Base-by-base conservation (phyloP, 2,329 filamentous ascomycete species). In the Venturia pyrina region DNA sequence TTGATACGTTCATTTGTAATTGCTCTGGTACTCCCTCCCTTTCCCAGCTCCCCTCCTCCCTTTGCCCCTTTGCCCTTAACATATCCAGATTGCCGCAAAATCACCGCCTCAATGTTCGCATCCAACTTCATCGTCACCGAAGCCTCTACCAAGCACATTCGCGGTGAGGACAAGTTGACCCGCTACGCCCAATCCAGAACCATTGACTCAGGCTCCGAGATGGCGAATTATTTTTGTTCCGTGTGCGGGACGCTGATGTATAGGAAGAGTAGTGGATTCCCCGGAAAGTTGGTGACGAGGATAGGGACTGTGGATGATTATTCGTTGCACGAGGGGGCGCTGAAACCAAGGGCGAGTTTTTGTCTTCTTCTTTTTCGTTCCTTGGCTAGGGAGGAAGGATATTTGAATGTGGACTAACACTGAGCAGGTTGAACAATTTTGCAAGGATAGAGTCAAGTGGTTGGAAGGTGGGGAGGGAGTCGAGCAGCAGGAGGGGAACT, bases 231-330 rank as follows among this genome's bases (percentile, higher is more conserved):
- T 70, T 89, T 88, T 73, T 89, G 86, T 69, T 74, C 71, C 0
- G 81, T 76, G 0, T 89, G 86, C 70, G 85, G 86, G 0, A 81
- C 81, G 0, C 78, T 88, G 5, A 83, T 88, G 84, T 87, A 86
- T 69, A 79, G 85, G 0, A 72, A 79, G 8, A 75, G 80, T 5
- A 70, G 73, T 0, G 74, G 70, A 0, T 82, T 77, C 64, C 82
- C 83, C 0, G 82, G 78, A 0, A 67, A 67, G 50, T 81, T 73
- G 48, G 81, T 87, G 61, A 64, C 84, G 67, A 75, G 86, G 0
- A 79, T 86, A 64, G 86, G 86, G 0, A 87, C 83, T 0, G 80
- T 89, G 1, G 86, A 89, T 71, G 85, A 88, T 73, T 85, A 85
- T 64, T 73, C 70, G 60, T 70, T 88, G 64, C 79, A 82, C 43